These are phyloP conservation scores for Leccinum variicolor DNA, from an alignment of 768 basidiomycete genomes.

Conservation along the genomic window DNA sequence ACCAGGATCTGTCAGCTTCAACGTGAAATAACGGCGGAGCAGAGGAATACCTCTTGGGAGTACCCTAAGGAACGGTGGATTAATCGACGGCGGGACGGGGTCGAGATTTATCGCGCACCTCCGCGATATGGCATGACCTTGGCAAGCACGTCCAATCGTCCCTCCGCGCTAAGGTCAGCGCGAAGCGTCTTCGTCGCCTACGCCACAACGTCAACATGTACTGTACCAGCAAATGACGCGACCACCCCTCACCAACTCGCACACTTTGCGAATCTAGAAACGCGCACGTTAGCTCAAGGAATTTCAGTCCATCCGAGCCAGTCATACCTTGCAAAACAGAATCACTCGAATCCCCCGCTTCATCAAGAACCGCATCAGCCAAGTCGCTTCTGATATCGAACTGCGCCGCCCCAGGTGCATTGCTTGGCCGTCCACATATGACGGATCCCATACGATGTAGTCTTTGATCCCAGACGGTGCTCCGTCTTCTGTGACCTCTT, in stretches of 20 bases:
- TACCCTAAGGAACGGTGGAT: slow-evolving; percentile 48
- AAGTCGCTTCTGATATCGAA: slow-evolving; percentile 64
- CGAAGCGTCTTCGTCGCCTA: slow-evolving; percentile 81
- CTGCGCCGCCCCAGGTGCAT: slow-evolving; percentile 53
- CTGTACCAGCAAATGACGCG: neutral
- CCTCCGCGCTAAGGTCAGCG: slow-evolving; percentile 66
- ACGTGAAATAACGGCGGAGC: neutral
- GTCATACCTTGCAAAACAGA: slow-evolving; percentile 79
- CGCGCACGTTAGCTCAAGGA: neutral
- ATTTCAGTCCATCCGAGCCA: neutral
- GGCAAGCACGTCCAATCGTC: slow-evolving; percentile 70
- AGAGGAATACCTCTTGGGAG: slow-evolving; percentile 54
- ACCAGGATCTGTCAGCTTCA: neutral
- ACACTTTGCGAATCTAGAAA: slow-evolving; percentile 68
- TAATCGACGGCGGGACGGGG: neutral
- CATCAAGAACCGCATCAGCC: slow-evolving; percentile 78
- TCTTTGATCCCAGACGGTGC: slow-evolving; percentile 81
- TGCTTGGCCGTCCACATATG: slow-evolving; percentile 51
- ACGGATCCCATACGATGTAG: slow-evolving; percentile 74
- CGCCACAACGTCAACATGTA: slow-evolving; percentile 18
- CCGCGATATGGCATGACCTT: slow-evolving; percentile 82
- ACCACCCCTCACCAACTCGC: slow-evolving; percentile 61
- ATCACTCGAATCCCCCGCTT: slow-evolving; percentile 76
- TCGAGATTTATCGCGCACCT: slow-evolving; percentile 40
- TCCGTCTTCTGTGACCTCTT: slow-evolving; percentile 74